Base-by-base conservation (phyloP, 2,329 filamentous ascomycete genomes). In the Sarocladium brachiariae region DNA sequence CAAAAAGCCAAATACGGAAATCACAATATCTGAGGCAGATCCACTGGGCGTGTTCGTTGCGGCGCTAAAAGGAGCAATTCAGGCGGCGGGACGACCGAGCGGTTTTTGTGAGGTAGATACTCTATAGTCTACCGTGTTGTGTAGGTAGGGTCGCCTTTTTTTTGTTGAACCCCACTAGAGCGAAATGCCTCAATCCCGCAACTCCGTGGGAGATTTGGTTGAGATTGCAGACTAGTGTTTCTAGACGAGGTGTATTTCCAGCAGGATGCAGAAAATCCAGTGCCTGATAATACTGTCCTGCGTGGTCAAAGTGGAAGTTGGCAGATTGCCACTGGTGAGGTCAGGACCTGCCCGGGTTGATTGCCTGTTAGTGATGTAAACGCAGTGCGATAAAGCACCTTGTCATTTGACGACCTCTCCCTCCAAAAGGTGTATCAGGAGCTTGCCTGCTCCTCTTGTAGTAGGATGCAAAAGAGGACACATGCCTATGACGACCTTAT, bases 81-180 rank as follows among this genome's bases (percentile, higher is more conserved):
- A 45, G 39, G 39, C 39, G 39, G 39, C 39, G 39, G 39, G 9
- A 45, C 23, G 39, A 24, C 39, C 39, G 39, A 45, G 9, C 16
- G 16, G 24, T 19, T 8, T 45, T n/a, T n/a, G n/a, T n/a, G n/a
- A n/a, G n/a, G n/a, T n/a, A n/a, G n/a, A n/a, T n/a, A n/a, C 39
- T 16, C 37, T 4, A 21, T n/a, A 9, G 8, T n/a, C 16, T 37
- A 9, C 34, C 16, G 5, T 39, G 11, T 19, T 19, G 16, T 39
- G 37, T 4, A 39, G 6, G 14, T 39, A n/a, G 16, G 39, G 39
- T 45, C 30, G 23, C 9, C 24, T 45, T 45, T 45, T 41, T 41
- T 45, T 45, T 45, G 39, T 45, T 45, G 39, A 45, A 45, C 39
- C 39, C 39, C 39, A 45, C 39, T 19, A 30, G 23, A 24, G 39